These are phyloP conservation scores for Ogataea angusta DNA, from an alignment of 805 yeast genomes.

Conservation along the genomic window DNA sequence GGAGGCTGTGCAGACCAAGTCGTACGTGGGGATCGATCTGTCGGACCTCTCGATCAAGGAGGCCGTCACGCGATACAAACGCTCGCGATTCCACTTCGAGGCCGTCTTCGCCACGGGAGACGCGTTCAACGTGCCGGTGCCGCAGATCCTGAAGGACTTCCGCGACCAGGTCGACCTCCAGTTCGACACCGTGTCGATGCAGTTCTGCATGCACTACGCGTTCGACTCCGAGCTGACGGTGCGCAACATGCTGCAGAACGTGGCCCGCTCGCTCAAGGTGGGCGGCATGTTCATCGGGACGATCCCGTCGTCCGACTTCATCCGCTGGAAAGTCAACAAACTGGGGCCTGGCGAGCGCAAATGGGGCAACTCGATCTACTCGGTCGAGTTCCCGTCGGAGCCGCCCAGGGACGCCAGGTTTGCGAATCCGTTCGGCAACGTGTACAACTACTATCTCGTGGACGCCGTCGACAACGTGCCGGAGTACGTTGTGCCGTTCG, in stretches of 20 bases:
- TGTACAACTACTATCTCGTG: constrained; percentile 73
- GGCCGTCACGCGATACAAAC: constrained; percentile 70
- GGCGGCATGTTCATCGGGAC: constrained; percentile 95
- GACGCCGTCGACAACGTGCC: constrained; percentile 98
- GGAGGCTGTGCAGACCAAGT: constrained; percentile 67
- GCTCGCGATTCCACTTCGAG: constrained; percentile 40
- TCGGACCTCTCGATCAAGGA: constrained; percentile 85
- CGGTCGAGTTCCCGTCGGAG: constrained; percentile 72
- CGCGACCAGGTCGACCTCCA: constrained; percentile 66
- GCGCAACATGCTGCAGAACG: constrained; percentile 66
- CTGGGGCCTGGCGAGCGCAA: constrained; percentile 48
- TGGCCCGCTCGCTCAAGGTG: constrained; percentile 65
- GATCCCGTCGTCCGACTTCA: constrained; percentile 86
- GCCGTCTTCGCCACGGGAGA: constrained; percentile 91
- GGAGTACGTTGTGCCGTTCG: constrained; percentile 95
- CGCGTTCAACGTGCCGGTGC: constrained; percentile 71
- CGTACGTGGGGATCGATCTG: constrained; percentile 87
- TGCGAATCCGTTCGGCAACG: constrained; percentile 75
- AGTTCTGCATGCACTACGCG: constrained; percentile 93
- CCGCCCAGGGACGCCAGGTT: constrained; percentile 78
- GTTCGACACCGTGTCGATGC: constrained; percentile 84
- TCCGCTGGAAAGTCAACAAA: constrained; percentile 60
- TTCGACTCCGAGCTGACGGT: constrained; percentile 83
- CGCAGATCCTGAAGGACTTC: constrained; percentile 63
- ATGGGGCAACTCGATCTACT: constrained; percentile 86